Base-by-base conservation (phyloP, 345 rosid species). In the Hibiscus syriacus region DNA sequence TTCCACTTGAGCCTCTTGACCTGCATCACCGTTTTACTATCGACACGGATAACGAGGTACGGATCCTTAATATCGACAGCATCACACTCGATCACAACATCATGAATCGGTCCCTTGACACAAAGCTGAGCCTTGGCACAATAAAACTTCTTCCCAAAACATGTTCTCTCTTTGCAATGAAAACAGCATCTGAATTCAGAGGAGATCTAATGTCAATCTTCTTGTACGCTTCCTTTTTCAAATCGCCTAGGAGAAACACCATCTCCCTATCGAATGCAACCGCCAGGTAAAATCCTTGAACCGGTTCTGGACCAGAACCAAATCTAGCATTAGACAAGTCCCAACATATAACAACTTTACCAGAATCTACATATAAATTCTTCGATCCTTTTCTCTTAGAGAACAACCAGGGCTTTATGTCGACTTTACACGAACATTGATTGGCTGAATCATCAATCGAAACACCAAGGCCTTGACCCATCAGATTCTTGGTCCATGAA, bases 331-430 rank as follows among this genome's bases (percentile, higher is more conserved):
- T 78, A 9, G 89, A 78, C 0, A 92, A 79, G 69, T 92, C 96
- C 97, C 97, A 92, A 13, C 79, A 74, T 60, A 90, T 78, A 64
- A 81, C 77, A 72, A 88, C 68, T 27, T 78, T 81, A 63, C 78
- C 74, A 2, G n/a, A 82, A 62, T 82, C 87, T 11, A 79, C 84
- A 70, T 84, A 85, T 41, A 84, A 64, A 73, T 64, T 82, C 76
- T 83, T 87, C 1, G 76, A 76, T 20, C 97, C 97, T 81, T 84
- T 89, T 19, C 92, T 88, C 78, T 81, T 90, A 23, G 90, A 85
- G 83, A 90, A 90, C 46, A 88, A 63, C 96, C 96, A 92, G 2
- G 94, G 96, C 71, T 88, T 92, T 71, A 92, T 82, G 70, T 92
- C 96, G 60, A 88, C 86, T 72, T 86, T 87, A 80, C 95, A 90